Percentiles rank a stretch among this genome's conserved stretches.
phyloP scores from a whole-genome alignment of 345 rosid genomes.

The Eucalyptus cloeziana region DNA sequence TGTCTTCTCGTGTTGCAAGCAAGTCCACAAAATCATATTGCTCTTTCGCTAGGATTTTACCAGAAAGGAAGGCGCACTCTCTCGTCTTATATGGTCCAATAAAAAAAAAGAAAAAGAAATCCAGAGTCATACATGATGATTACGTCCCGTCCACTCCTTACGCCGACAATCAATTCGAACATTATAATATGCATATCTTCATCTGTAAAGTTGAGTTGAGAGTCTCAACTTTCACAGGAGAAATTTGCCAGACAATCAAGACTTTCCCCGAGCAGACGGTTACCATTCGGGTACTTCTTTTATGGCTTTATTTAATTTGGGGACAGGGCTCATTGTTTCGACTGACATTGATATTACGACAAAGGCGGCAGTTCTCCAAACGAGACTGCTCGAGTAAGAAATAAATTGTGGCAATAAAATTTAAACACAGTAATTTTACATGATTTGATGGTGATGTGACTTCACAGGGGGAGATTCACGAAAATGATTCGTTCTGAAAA shows the following conservation, averaged over 20 bases:
- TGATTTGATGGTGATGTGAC: not conserved
- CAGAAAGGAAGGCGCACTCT: not conserved
- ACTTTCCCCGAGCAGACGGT: not conserved
- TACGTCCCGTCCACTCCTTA: not conserved
- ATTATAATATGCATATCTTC: not conserved
- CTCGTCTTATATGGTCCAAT: not conserved
- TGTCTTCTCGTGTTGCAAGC: not conserved
- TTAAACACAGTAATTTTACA: fast-evolving
- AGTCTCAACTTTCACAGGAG: not conserved
- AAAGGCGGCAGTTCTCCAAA: not conserved
- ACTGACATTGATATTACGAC: not conserved
- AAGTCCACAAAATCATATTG: not conserved
- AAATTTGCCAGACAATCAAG: not conserved
- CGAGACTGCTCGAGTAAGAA: not conserved
- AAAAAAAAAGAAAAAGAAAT: not conserved
- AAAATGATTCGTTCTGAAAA: not conserved
- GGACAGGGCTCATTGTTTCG: not conserved
- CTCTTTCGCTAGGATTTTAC: not conserved
- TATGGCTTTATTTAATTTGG: not conserved
- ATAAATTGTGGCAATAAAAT: not conserved
- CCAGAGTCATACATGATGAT: not conserved
- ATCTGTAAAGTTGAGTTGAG: not conserved
- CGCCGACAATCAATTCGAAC: not conserved
- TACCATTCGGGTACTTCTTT: not conserved
- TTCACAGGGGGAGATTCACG: not conserved